Evolutionary conservation across 805 yeast genomes (phyloP), one percentile per base, ranked within the genome.

Genomic region (Priceomyces fermenticarens): DNA sequence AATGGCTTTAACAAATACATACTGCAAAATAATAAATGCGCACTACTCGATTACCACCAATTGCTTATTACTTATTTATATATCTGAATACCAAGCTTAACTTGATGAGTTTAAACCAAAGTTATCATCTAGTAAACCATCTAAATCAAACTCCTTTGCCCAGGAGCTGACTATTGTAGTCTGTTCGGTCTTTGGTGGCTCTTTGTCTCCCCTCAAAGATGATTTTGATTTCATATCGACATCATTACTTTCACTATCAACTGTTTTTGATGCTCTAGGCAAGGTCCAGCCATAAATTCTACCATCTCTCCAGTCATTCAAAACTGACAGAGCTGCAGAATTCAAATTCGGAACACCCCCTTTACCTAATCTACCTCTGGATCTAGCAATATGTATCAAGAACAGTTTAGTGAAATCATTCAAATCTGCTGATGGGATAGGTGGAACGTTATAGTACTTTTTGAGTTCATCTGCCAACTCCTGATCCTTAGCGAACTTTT

Each of bases 241-340:
- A 5, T 32, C 9, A 52, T 49, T 44, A n/a, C 33, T 48, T 7
- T 26, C 41, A 4, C 50, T 47, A 14, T 52, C 55, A 11, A 52
- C 45, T 25, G 14, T 8, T 30, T 75, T 74, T 10, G 81, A 71
- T 27, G 63, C 54, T 44, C 63, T 83, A 38, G 96, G 96, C 53
- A 82, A 66, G 2, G 87, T 80, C 96, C 97, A 93, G 36, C 97
- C 96, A 41, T 83, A 65, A 54, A 93, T 81, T 60, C 93, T 80
- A 44, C 99, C 99, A 63, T 90, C 97, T 67, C 97, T 81, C 98
- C 98, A 93, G 66, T 93, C 99, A 54, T 79, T 88, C 57, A 93
- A 72, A 10, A 93, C 84, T 29, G 85, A 73, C 54, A 78, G 62
- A 29, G 95, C 96, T 7, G 98, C 96, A 48, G 90, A 75, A 44